These are phyloP conservation scores for Nannizziopsis barbatae DNA, from an alignment of 2,329 filamentous ascomycete species.

Conservation along the genomic window DNA sequence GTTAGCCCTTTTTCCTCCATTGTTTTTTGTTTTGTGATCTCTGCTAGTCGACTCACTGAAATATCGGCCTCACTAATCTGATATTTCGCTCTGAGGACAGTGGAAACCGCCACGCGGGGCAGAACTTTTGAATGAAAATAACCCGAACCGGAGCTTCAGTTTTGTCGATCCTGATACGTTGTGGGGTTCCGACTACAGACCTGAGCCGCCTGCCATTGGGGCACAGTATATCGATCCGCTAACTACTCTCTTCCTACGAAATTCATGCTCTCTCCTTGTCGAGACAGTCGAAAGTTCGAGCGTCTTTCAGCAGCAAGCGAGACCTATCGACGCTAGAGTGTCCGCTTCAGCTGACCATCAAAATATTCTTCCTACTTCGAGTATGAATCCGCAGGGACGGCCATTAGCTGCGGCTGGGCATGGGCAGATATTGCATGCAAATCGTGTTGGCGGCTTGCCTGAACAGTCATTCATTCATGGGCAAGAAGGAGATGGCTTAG, in stretches of 20 bases:
- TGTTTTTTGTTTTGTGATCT: no score
- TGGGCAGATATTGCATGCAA: neutral
- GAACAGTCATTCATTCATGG: neutral
- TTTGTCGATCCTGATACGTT: neutral
- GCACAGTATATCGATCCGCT: slow-evolving; percentile 10
- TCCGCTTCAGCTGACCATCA: neutral
- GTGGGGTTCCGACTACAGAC: neutral
- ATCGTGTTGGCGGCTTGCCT: neutral
- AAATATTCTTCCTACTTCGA: neutral
- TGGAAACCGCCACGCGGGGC: neutral
- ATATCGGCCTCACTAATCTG: neutral
- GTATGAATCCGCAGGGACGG: neutral
- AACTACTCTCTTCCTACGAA: slow-evolving; percentile 10
- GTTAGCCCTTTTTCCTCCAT: neutral
- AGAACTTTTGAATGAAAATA: neutral
- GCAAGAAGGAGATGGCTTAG: slow-evolving; percentile 1
- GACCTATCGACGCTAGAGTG: neutral
- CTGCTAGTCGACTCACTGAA: neutral
- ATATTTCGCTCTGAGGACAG: neutral
- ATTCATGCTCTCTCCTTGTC: slow-evolving; percentile 9
- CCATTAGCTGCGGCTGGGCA: neutral
- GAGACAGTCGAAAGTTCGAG: slow-evolving; percentile 4
- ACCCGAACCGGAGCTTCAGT: slow-evolving; percentile 3
- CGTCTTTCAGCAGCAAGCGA: neutral
- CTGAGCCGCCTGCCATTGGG: slow-evolving; percentile 3